A percentile compares a stretch with the other conserved stretches of the same genome.
phyloP scores from a whole-genome alignment of 2,329 filamentous ascomycete species.

The Fusarium sacchari region DNA sequence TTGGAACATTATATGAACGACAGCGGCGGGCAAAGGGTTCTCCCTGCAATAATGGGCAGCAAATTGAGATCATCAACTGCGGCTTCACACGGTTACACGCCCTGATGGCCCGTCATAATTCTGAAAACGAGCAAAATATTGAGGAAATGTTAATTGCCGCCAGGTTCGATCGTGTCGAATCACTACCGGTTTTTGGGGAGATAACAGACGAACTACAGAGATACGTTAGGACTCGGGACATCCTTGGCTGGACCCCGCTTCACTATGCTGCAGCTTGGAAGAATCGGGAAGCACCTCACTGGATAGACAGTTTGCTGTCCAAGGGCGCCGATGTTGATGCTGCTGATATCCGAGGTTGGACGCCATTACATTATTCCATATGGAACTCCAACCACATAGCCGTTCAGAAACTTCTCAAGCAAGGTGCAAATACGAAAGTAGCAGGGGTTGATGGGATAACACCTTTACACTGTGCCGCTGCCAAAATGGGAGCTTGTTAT shows the following conservation, averaged over 20 bases:
- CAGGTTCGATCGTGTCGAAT: too few relatives aligned
- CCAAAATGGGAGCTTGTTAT: rapidly evolving
- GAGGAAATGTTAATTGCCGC: too few relatives aligned
- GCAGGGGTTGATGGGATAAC: neutral
- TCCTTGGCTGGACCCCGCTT: neutral
- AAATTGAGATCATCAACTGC: neutral
- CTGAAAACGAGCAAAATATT: too few relatives aligned
- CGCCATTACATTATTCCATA: neutral
- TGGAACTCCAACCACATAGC: rapidly evolving
- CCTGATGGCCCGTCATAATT: rapidly evolving
- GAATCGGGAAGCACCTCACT: rapidly evolving
- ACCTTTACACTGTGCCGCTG: neutral
- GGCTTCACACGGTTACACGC: neutral
- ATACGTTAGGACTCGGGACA: neutral
- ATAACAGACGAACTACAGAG: rapidly evolving
- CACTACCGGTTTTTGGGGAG: neutral
- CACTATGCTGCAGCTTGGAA: neutral
- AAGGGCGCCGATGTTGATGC: neutral
- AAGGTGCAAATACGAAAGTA: neutral
- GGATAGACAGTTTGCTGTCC: rapidly evolving
- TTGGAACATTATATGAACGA: neutral
- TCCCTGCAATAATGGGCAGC: too few relatives aligned
- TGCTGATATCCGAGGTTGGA: neutral
- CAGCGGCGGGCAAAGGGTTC: too few relatives aligned
- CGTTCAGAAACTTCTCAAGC: rapidly evolving